phyloP scores from a whole-genome alignment of 1,284 basidiomycete species.

The Puccinia hordei region DNA sequence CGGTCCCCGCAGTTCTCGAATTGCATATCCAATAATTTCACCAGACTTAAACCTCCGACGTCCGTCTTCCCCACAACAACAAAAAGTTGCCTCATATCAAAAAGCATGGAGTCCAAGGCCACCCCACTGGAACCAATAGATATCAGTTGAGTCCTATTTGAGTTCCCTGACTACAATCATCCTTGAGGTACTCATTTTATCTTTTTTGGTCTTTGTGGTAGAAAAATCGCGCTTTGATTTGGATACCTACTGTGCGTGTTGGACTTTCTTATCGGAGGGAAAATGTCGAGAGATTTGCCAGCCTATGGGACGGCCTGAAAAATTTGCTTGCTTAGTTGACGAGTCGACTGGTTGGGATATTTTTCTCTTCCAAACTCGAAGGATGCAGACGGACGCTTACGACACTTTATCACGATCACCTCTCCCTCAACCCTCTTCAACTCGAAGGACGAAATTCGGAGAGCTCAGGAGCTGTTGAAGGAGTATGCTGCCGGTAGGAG shows the following conservation, averaged over 20 bases:
- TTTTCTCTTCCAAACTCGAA: background rate
- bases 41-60: too few relatives aligned
- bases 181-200: background rate
- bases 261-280: background rate
- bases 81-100: too few relatives aligned
- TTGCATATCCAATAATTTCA: too few relatives aligned
- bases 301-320: background rate
- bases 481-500: slow-evolving; percentile 59
- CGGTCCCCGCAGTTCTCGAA: too few relatives aligned
- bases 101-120: background rate
- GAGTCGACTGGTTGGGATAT: background rate
- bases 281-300: background rate
- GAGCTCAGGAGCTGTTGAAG: slow-evolving; percentile 58
- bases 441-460: slow-evolving; percentile 59
- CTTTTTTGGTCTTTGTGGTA: slow-evolving; percentile 4
- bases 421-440: slow-evolving; percentile 64
- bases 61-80: too few relatives aligned
- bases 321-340: background rate
- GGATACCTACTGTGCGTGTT: slow-evolving; percentile 41
- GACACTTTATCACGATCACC: slow-evolving; percentile 64
- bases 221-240: slow-evolving; percentile 45
- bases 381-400: slow-evolving; percentile 60
- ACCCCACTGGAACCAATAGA: slow-evolving; percentile 16
- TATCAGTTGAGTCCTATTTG: slow-evolving; percentile 34
- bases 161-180: background rate